Percentiles rank a stretch among this genome's conserved stretches.
phyloP scores from a whole-genome alignment of 169 alveolate species.

The Amoebophrya sp. region DNA sequence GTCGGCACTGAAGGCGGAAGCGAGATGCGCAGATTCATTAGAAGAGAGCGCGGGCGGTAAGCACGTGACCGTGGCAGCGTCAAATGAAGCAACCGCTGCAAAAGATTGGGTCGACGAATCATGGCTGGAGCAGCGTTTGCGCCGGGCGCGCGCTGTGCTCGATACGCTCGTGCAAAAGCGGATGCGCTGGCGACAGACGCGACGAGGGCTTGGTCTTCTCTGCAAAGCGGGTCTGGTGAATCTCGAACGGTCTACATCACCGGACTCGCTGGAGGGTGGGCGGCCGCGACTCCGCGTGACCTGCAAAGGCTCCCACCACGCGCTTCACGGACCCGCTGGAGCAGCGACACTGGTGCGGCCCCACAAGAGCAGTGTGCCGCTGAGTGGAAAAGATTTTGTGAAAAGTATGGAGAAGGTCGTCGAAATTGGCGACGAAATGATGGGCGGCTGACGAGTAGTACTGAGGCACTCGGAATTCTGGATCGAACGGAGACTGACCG shows the following conservation, averaged over 20 bases:
- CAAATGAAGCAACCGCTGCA: no score
- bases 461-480: no score
- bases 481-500: no score
- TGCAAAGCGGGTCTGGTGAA: not conserved
- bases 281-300: not conserved
- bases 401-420: no score
- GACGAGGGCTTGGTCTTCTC: not conserved
- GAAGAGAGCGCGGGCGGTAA: no score
- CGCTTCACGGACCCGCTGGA: not conserved
- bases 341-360: not conserved
- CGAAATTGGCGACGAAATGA: no score
- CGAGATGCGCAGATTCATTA: no score
- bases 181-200: not conserved
- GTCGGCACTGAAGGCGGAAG: not conserved
- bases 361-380: not conserved
- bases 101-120: no score
- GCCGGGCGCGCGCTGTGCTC: not conserved
- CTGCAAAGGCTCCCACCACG: not conserved
- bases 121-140: no score
- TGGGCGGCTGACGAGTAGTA: no score
- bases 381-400: not conserved
- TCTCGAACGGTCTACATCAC: not conserved
- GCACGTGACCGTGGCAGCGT: no score
- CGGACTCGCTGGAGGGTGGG: not conserved
- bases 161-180: not conserved